Base-by-base conservation (phyloP, 2,329 filamentous ascomycete species). In the Beauveria varroae region DNA sequence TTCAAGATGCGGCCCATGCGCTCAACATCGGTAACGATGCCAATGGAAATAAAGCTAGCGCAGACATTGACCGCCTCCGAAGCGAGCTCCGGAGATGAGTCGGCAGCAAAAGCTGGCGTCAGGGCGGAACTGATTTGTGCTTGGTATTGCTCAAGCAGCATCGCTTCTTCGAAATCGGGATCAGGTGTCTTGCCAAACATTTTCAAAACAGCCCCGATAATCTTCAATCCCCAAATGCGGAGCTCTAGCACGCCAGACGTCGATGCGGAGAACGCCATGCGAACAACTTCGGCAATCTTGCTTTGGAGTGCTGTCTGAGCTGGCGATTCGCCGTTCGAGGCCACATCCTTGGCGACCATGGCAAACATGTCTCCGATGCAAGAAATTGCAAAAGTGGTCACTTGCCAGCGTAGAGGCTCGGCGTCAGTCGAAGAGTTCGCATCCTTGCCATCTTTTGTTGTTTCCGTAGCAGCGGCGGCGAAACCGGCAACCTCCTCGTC, bases 1-100 rank as follows among this genome's bases (percentile, higher is more conserved):
- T 97, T 98, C 61, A 99, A 82, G 58, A 99, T 99, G 61, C 95
- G 88, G 24, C 95, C 95, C 95, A 99, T 99, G n/a, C 95, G 86
- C 67, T 99, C 96, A 9, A 98, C 86, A 73, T 98, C 95, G 0
- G 92, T 97, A 9, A 99, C 95, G 60, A 99, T 98, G 16, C 95
- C 95, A 0, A 93, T 97, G 0, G 93, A 90, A 69, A 99, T 96
- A 74, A 99, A 99, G 1, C 90, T 92, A n/a, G 93, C 95, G 69
- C 95, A 99, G 7, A 99, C 95, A 68, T 96, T 96, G 65, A 99
- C 91, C 18, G 96, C 95, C 71, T 97, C 93, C 0, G 95, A 93
- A 8, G 95, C 96, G 18, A 99, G 80, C 73, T 99, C 95, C 0
- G 96, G 93, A 0, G 93, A 97, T 0, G 95, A 99, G 73, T 99